phyloP scores from a whole-genome alignment of 1,284 basidiomycete genomes.

The Melampsora abietis-canadensis region DNA sequence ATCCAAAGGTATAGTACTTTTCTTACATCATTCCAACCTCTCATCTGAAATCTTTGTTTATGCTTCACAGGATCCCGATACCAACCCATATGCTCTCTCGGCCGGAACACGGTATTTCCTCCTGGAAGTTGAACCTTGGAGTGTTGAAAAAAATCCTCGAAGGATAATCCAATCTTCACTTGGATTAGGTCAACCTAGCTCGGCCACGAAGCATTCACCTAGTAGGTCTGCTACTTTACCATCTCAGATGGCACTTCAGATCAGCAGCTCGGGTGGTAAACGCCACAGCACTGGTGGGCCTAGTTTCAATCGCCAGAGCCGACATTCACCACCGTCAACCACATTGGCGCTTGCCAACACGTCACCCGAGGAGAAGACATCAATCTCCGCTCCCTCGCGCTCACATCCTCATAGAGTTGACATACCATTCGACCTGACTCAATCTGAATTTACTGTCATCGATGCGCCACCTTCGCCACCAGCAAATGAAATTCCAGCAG shows the following conservation, averaged over 20 bases:
- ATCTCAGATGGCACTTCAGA: slow-evolving; percentile 2
- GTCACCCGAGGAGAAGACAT: not conserved
- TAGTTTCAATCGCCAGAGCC: not conserved
- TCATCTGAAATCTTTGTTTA: slow-evolving; percentile 17
- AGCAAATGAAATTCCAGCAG: not conserved
- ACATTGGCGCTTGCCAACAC: not conserved
- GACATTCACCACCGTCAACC: not conserved
- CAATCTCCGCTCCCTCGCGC: not conserved
- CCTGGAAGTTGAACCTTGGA: slow-evolving; percentile 40
- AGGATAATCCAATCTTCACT: slow-evolving; percentile 20
- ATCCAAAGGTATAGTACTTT: slow-evolving; percentile 43
- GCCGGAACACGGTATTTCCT: slow-evolving; percentile 37
- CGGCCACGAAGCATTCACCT: slow-evolving; percentile 14
- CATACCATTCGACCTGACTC: slow-evolving; percentile 15
- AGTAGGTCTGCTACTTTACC: slow-evolving; percentile 34
- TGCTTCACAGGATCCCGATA: slow-evolving; percentile 17
- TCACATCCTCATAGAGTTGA: not conserved
- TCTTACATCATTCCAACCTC: not conserved
- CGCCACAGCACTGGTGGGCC: slow-evolving; percentile 2
- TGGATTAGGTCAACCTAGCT: slow-evolving; percentile 12
- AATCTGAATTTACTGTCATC: slow-evolving; percentile 42
- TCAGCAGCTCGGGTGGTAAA: not conserved
- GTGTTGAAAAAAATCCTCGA: slow-evolving; percentile 28
- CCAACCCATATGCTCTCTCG: slow-evolving; percentile 35
- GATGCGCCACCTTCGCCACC: not conserved